These are phyloP conservation scores for Xerocomus nothofagi DNA, from an alignment of 1,284 basidiomycete genomes.

Conservation along the genomic window DNA sequence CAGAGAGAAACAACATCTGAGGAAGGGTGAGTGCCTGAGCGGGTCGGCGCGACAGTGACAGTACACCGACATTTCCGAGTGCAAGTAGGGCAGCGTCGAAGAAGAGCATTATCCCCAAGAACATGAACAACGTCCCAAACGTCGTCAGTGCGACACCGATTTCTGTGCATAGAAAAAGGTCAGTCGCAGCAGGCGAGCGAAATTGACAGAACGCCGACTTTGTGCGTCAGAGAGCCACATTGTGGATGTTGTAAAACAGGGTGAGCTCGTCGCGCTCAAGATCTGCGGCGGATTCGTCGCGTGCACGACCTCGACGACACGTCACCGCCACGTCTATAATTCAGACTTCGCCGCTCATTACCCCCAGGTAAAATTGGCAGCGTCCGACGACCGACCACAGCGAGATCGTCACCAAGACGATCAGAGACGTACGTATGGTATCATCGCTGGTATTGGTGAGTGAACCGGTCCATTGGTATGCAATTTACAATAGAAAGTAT, in stretches of 20 bases:
- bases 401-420: background rate
- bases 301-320: slow-evolving; percentile 17
- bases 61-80: slow-evolving; percentile 78
- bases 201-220: slow-evolving; percentile 42
- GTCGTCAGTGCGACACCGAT: slow-evolving; percentile 96
- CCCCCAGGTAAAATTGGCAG: no score
- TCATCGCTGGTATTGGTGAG: slow-evolving; percentile 4
- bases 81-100: slow-evolving; percentile 98
- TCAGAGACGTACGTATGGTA: slow-evolving; percentile 12
- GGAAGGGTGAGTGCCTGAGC: slow-evolving; percentile 1
- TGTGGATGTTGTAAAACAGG: slow-evolving; percentile 10
- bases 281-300: slow-evolving; percentile 13
- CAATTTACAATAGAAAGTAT: slow-evolving; percentile 28
- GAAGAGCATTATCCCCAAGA: slow-evolving; percentile 93
- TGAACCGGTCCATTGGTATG: slow-evolving; percentile 19
- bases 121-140: slow-evolving; percentile 96
- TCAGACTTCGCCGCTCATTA: background rate
- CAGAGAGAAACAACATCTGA: slow-evolving; percentile 89
- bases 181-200: background rate
- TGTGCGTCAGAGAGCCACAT: slow-evolving; percentile 75
- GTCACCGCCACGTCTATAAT: slow-evolving; percentile 26
- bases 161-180: slow-evolving; percentile 50
- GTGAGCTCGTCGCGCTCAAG: background rate
- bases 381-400: background rate
- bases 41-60: background rate